Evolutionary conservation across 2,329 filamentous ascomycete species (phyloP), one percentile per base, ranked within the genome.

Genomic region (Penicillium verrucosum): DNA sequence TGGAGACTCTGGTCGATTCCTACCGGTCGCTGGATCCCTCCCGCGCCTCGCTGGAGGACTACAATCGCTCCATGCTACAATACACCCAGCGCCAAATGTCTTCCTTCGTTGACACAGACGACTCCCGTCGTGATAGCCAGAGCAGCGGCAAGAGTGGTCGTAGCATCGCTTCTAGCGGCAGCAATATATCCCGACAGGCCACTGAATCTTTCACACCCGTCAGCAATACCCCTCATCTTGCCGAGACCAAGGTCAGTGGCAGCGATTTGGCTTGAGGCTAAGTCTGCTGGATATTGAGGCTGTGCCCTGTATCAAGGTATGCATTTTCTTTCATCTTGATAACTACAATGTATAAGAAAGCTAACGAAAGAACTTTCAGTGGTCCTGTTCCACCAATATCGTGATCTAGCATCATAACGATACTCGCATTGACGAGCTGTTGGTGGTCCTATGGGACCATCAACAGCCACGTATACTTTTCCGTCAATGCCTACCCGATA

Each of bases 51-150:
- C 54, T 75, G n/a, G 72, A 73, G 44, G 72, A 73, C 57, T 75
- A 75, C 56, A 73, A 70, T 59, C 70, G 71, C 25, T 65, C 70
- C 49, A 74, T 75, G 73, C 63, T 74, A 38, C 65, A 72, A 43
- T 72, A 75, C 47, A 75, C 73, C 14, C 71, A 74, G 38, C 70
- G 66, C 29, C 71, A 73, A 42, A 72, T 75, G 65, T 68, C 68
- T 3, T 62, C 65, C 5, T 75, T 74, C 52, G 63, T 67, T 40
- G 66, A 69, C 30, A 51, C 58, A 14, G 67, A 71, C 23, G 57
- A 63, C 18, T 54, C 59, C 40, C 57, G 51, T 23, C 54, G 57
- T n/a, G 57, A 56, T 30, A 49, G 67, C 50, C 63, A 67, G 43
- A 70, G 67, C 58, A 71, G 69, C 48, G 63, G 68, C 42, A 61